Base-by-base conservation (phyloP, 164 flowering plant genomes). In the Akebia trifoliata region DNA sequence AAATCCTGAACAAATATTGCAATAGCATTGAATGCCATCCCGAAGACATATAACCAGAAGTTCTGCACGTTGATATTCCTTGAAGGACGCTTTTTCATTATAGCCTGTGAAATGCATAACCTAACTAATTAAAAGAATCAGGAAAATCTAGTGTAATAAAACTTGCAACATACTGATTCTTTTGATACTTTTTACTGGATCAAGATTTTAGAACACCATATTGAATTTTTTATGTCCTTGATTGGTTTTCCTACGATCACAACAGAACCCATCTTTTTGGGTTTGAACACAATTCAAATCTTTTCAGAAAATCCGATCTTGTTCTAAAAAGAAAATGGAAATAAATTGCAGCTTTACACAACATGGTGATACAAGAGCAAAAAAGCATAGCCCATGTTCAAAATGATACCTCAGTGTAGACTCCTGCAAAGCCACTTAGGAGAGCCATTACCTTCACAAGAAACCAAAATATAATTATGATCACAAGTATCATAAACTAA, bases 401-500 rank as follows among this genome's bases (percentile, higher is more conserved):
- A 50, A 52, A 57, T 49, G n/a, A 70, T 63, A 93, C 99, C 96
- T 93, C 99, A n/a, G 97, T 90, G 74, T 93, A 90, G 0, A 93
- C 98, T 52, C 99, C 99, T 10, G 99, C 99, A 81, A 93, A 86
- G 60, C 99, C 96, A 72, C 99, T 93, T 31, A 93, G 76, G 70
- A 90, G 90, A 55, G 99, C 99, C 96, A 93, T 93, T 29, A 84
- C 80, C 99, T 93, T 78, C 59, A 76, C 69, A 67, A 32, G 20
- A 44, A 36, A 45, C 26, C 4, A 9, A 3, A 22, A 38, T 35
- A 25, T 30, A 21, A 26, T 0, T 11, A 43, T 1, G 15, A 10
- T 56, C 26, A 39, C 12, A 15, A 32, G 29, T 22, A 20, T 15
- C 24, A 39, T 52, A n/a, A 4, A 36, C 54, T 30, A 54, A 35